Evolutionary conservation across 352 stramenopile genomes (phyloP), one percentile per base, ranked within the genome.

Genomic region (Phytophthora vignae): DNA sequence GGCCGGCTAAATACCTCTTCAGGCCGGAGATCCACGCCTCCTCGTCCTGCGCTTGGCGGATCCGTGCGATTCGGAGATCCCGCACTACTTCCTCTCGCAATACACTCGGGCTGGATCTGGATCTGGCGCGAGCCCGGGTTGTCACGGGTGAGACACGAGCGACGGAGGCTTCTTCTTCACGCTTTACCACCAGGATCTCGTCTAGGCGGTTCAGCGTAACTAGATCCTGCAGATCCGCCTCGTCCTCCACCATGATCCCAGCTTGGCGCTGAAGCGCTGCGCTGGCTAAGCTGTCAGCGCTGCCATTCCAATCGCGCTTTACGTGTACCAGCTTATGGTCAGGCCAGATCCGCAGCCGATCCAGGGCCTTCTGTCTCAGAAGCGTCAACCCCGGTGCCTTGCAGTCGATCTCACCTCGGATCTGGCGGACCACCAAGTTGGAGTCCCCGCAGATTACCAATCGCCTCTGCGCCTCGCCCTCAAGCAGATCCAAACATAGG

Each of bases 321-420:
- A 69, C 21, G 12, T 69, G 62, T 12, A 69, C 12, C 10, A 62
- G 14, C 14, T 57, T 25, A 15, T 57, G 44, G 14, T 50, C 8
- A 0, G 61, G 54, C 44, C 52, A 58, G 0, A 9, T 9, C 1
- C 19, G 17, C 2, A 69, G 42, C 0, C 4, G 19, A 50, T 62
- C 27, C 4, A 60, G 12, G 3, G 17, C 25, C 8, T 69, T 62
- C 38, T 69, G 25, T 3, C 14, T 14, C n/a, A 62, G 6, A 0
- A 69, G 27, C 0, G n/a, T 55, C 21, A 62, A 14, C 2, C 27
- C 29, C 17, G 62, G 52, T 2, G 62, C 53, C 9, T 61, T 69
- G n/a, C 52, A 69, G 9, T 69, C 53, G 53, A 69, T 62, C 31
- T 69, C 60, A 0, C 60, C 60, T 14, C 60, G 60, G 9, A 67